phyloP scores from a whole-genome alignment of 495 filamentous ascomycete genomes.

The Lasiosphaeria hispida region DNA sequence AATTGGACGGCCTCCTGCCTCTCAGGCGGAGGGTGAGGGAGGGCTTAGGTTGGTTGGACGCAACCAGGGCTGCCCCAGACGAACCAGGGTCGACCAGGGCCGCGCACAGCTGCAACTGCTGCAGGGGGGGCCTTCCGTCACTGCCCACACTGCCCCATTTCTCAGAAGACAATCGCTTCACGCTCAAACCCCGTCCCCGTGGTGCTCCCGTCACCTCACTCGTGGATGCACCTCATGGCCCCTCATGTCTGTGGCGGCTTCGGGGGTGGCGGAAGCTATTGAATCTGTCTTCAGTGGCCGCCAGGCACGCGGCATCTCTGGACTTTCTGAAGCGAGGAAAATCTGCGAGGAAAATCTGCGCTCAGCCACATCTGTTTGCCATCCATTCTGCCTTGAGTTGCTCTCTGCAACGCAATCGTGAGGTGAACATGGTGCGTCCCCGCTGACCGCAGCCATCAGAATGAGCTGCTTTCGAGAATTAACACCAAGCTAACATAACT shows the following conservation, averaged over 20 bases:
- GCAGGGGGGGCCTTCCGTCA: conserved; percentile 2
- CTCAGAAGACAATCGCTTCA: background rate
- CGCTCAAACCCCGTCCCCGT: too few relatives aligned
- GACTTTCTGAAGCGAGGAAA: background rate
- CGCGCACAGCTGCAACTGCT: background rate
- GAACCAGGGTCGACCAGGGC: background rate
- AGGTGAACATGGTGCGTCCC: background rate
- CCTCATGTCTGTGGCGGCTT: conserved; percentile 39
- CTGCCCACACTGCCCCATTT: conserved; percentile 13
- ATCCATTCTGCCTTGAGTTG: conserved; percentile 1
- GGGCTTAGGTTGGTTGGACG: background rate
- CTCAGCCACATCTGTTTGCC: background rate
- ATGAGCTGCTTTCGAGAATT: too few relatives aligned
- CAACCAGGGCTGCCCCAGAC: background rate
- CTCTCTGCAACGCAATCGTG: background rate
- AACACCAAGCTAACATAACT: too few relatives aligned
- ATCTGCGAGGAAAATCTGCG: too few relatives aligned
- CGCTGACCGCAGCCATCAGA: background rate
- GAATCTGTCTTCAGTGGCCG: background rate
- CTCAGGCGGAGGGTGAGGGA: background rate
- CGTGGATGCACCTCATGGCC: background rate
- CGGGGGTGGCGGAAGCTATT: conserved; percentile 37
- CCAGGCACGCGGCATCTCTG: background rate
- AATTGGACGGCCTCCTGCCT: background rate
- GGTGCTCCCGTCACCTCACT: background rate